These are phyloP conservation scores for Chiua virens DNA, from an alignment of 768 basidiomycete species.

Conservation along the genomic window DNA sequence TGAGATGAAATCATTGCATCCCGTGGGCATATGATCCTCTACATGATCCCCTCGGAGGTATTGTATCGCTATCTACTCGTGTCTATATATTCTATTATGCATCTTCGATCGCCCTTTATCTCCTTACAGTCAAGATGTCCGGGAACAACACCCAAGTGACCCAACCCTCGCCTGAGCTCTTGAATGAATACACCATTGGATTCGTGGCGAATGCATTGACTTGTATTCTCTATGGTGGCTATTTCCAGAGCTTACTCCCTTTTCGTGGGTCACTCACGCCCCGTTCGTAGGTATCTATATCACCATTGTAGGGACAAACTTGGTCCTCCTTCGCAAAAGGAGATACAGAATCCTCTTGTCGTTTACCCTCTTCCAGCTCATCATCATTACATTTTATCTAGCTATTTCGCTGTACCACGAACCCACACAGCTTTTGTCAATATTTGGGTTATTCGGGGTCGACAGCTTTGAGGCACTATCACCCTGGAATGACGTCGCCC, in stretches of 20 bases:
- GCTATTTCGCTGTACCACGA: constrained; percentile 19
- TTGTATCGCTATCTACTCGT: too few relatives aligned
- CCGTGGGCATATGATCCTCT: too few relatives aligned
- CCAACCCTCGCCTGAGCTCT: constrained; percentile 11
- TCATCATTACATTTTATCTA: constrained; percentile 18
- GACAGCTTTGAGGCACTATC: constrained; percentile 11
- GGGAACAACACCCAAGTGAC: constrained; percentile 3
- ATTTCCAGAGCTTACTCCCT: not conserved
- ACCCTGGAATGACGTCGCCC: constrained; percentile 16
- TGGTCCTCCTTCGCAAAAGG: constrained; percentile 15
- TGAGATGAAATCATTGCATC: too few relatives aligned
- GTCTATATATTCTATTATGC: constrained; percentile 2
- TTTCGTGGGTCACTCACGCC: not conserved
- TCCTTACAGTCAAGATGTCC: constrained; percentile 13
- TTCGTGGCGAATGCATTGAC: constrained; percentile 20
- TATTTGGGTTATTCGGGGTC: constrained; percentile 9
- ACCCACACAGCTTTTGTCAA: constrained; percentile 8
- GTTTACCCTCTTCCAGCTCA: constrained; percentile 15
- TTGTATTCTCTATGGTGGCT: constrained; percentile 20
- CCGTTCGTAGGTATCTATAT: constrained; percentile 12
- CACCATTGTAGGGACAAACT: constrained; percentile 8
- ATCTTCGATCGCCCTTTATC: not conserved
- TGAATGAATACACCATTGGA: constrained; percentile 20
- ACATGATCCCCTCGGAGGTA: too few relatives aligned
- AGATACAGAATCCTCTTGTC: constrained; percentile 14